Percentiles rank a stretch among this genome's conserved stretches.
Conservation (phyloP, 208 protist species). For the Wallacemonas sp. region DNA sequence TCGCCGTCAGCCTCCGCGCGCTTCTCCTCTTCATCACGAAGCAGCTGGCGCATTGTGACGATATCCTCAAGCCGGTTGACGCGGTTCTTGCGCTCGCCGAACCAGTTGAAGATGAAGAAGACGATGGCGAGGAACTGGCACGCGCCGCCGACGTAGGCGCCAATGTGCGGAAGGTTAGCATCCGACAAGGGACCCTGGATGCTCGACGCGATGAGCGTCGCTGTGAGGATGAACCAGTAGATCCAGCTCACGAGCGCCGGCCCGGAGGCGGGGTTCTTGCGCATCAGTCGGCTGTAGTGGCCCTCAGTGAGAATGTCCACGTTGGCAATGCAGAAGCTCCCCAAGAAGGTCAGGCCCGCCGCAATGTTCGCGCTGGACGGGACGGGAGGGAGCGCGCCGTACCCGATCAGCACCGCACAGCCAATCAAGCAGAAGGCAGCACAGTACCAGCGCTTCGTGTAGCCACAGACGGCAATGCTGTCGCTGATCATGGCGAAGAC, state of each 20-base stretch:
- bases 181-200: conserved; percentile 35
- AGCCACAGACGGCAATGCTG: conserved; percentile 27
- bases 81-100: conserved; percentile 26
- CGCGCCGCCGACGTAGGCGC: conserved; percentile 17
- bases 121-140: conserved; percentile 22
- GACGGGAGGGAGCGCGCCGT: conserved; percentile 16
- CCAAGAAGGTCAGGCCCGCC: conserved; percentile 24
- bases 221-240: conserved; percentile 30
- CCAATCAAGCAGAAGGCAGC: conserved; percentile 21
- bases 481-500: conserved; percentile 34
- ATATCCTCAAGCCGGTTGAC: conserved; percentile 25
- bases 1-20: not conserved
- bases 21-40: not conserved
- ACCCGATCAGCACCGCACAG: conserved; percentile 9
- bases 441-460: conserved; percentile 38
- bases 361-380: conserved; percentile 13
- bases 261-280: conserved; percentile 17
- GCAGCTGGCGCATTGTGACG: conserved; percentile 7
- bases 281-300: conserved; percentile 42
- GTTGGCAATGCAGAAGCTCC: conserved; percentile 22
- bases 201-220: conserved; percentile 12
- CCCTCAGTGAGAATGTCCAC: conserved; percentile 45
- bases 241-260: conserved; percentile 33
- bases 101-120: conserved; percentile 40
- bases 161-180: conserved; percentile 11